A percentile compares a stretch with the other conserved stretches of the same genome.
These are phyloP conservation scores for Bipolaris bicolor DNA, from an alignment of 2,329 filamentous ascomycete species.

Conservation along the genomic window DNA sequence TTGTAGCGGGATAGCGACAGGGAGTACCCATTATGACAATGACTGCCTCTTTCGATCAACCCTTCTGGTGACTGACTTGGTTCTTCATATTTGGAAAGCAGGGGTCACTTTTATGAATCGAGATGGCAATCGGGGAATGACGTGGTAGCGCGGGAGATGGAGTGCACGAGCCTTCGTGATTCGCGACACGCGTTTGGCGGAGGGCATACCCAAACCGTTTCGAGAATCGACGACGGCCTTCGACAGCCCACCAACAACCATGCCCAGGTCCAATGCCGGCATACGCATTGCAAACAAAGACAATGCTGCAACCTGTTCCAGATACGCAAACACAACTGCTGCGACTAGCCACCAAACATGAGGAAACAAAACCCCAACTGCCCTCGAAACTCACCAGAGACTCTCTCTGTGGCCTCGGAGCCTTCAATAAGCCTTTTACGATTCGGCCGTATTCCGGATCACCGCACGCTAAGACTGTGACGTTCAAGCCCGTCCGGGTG, in stretches of 20 bases:
- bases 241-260: conserved; percentile 24
- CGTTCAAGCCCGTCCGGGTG: conserved; percentile 44
- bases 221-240: conserved; percentile 9
- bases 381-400: conserved; percentile 44
- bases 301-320: conserved; percentile 35
- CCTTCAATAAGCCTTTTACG: conserved; percentile 36
- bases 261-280: conserved; percentile 36
- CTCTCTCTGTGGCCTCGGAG: conserved; percentile 36
- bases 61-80: not conserved
- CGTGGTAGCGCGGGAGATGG: conserved; percentile 15
- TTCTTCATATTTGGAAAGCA: not conserved
- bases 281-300: conserved; percentile 40
- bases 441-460: conserved; percentile 42
- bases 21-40: no score
- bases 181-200: conserved; percentile 29
- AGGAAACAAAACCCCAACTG: conserved; percentile 32
- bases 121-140: conserved; percentile 7
- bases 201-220: conserved; percentile 19
- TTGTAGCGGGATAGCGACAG: no score
- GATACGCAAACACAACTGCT: conserved; percentile 28
- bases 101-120: not conserved
- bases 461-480: conserved; percentile 35
- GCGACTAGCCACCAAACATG: conserved; percentile 33
- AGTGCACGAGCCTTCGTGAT: conserved; percentile 26
- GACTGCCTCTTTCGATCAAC: no score